Conservation (phyloP, 2,329 filamentous ascomycete species). For the Pyrenophora teres region DNA sequence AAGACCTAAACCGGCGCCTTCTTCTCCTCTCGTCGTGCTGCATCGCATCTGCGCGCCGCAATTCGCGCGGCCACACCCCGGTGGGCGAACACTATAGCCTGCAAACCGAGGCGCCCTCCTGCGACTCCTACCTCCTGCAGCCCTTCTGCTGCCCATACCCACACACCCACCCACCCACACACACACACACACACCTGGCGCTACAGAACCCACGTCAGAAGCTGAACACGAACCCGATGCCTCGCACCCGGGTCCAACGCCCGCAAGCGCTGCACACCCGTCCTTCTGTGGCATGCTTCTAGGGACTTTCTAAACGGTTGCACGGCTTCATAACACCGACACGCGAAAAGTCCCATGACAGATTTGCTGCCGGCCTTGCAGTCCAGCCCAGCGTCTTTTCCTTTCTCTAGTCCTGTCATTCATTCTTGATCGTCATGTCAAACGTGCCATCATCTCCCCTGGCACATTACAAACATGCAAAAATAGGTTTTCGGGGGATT, state of each 20-base stretch:
- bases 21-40: not conserved
- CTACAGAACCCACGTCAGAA: not conserved
- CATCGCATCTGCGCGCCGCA: slow-evolving; percentile 5
- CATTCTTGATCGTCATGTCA: not conserved
- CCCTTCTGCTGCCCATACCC: slow-evolving; percentile 1
- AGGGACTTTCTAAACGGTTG: slow-evolving; percentile 11
- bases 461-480: too few species aligned
- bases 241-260: slow-evolving; percentile 22
- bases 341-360: not conserved
- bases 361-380: not conserved
- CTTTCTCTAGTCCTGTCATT: too few species aligned
- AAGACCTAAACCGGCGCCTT: not conserved
- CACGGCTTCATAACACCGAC: slow-evolving; percentile 8
- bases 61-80: slow-evolving; percentile 11
- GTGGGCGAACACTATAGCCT: slow-evolving; percentile 3
- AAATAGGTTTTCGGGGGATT: too few species aligned
- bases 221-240: slow-evolving; percentile 22
- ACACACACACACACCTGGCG: too few species aligned
- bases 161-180: too few species aligned
- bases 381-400: not conserved
- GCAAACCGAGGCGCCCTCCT: slow-evolving; percentile 8
- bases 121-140: slow-evolving; percentile 6
- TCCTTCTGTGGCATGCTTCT: slow-evolving; percentile 10
- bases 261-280: slow-evolving; percentile 9
- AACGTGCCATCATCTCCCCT: not conserved